These are phyloP conservation scores for Metschnikowia vanudenii DNA, from an alignment of 805 yeast species.

Conservation along the genomic window DNA sequence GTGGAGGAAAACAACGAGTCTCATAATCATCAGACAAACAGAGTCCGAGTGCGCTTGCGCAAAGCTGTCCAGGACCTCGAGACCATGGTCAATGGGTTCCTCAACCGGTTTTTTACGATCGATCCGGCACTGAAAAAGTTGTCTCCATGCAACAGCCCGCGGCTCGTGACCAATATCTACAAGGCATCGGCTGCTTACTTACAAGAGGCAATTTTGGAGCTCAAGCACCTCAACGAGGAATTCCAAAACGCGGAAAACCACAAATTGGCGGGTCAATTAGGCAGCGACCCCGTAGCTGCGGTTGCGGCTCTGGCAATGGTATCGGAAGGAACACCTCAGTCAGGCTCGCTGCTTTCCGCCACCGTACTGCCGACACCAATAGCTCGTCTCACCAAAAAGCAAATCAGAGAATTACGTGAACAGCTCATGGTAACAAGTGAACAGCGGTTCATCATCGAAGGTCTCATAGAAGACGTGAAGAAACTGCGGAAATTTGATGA, in stretches of 20 bases:
- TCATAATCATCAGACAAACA: slow-evolving; percentile 19
- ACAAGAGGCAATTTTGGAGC: slow-evolving; percentile 62
- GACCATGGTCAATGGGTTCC: slow-evolving; percentile 24
- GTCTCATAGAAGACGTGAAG: slow-evolving; percentile 61
- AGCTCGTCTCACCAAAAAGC: slow-evolving; percentile 44
- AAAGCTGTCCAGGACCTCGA: slow-evolving; percentile 35
- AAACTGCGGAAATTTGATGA: slow-evolving; percentile 76
- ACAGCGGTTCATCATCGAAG: slow-evolving; percentile 69
- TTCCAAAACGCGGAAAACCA: slow-evolving; percentile 33
- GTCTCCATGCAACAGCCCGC: slow-evolving; percentile 9
- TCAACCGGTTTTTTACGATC: slow-evolving; percentile 12
- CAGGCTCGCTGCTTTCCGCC: slow-evolving; percentile 5
- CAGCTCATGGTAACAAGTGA: slow-evolving; percentile 85
- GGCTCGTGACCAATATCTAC: slow-evolving; percentile 51
- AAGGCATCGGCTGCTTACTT: slow-evolving; percentile 56
- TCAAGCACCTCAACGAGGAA: slow-evolving; percentile 57
- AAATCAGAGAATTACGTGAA: slow-evolving; percentile 62
- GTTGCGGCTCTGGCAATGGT: too few relatives aligned
- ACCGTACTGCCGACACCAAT: slow-evolving; percentile 7
- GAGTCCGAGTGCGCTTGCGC: slow-evolving; percentile 25
- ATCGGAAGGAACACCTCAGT: slow-evolving; percentile 1
- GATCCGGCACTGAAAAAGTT: slow-evolving; percentile 1
- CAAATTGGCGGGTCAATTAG: slow-evolving; percentile 17
- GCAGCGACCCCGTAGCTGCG: neutral
- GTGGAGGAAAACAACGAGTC: slow-evolving; percentile 13